Conservation (phyloP, 2,329 filamentous ascomycete species). For the Pseudocercospora pini-densiflorae region DNA sequence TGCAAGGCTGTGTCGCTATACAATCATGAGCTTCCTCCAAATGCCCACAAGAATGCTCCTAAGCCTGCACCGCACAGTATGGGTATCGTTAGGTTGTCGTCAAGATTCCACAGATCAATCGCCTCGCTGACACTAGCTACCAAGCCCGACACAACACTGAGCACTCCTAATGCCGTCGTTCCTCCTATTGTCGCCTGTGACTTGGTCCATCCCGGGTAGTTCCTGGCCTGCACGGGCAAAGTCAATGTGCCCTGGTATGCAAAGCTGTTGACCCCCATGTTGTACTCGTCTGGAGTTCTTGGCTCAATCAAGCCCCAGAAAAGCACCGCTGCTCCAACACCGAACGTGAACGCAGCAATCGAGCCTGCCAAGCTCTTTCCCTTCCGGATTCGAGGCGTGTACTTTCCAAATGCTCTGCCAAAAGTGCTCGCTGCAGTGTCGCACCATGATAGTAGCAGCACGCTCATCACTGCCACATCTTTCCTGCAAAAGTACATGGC, state of each 20-base stretch:
- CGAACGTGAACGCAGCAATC: slow-evolving; percentile 79
- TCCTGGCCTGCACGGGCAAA: slow-evolving; percentile 66
- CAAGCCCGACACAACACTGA: slow-evolving; percentile 88
- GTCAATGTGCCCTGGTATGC: slow-evolving; percentile 80
- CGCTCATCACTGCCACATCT: slow-evolving; percentile 86
- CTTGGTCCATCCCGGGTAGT: slow-evolving; percentile 64
- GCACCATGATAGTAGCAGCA: slow-evolving; percentile 94
- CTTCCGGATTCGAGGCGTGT: slow-evolving; percentile 81
- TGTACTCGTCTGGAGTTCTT: slow-evolving; percentile 39
- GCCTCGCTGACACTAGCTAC: slow-evolving; percentile 88
- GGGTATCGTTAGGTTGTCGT: slow-evolving; percentile 97
- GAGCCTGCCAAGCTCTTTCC: slow-evolving; percentile 94
- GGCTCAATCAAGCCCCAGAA: slow-evolving; percentile 92
- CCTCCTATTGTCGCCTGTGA: slow-evolving; percentile 69
- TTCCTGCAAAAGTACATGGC: slow-evolving; percentile 89
- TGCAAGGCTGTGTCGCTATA: slow-evolving; percentile 5
- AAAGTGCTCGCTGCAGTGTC: slow-evolving; percentile 97
- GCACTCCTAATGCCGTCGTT: slow-evolving; percentile 71
- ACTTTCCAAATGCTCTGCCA: slow-evolving; percentile 83
- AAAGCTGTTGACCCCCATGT: slow-evolving; percentile 61
- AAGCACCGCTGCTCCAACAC: slow-evolving; percentile 77
- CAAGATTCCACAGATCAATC: slow-evolving; percentile 89
- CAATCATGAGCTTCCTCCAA: slow-evolving; percentile 51
- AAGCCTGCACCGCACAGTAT: slow-evolving; percentile 86
- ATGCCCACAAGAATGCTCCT: slow-evolving; percentile 88